These are phyloP conservation scores for Reticulascus tulasneorum DNA, from an alignment of 2,329 filamentous ascomycete species.

Conservation along the genomic window DNA sequence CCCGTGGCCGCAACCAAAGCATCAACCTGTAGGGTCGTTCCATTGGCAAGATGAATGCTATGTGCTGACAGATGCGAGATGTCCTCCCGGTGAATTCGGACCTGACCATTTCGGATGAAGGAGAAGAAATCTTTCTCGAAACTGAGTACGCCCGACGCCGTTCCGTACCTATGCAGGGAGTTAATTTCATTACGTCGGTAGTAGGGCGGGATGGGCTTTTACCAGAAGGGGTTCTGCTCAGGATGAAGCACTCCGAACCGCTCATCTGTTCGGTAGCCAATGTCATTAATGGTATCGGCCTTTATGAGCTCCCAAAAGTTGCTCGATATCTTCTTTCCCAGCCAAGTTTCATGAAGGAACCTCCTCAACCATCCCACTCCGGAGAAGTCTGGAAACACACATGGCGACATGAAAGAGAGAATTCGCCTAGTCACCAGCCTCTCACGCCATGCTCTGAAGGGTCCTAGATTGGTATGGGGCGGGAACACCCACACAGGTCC, in stretches of 20 bases:
- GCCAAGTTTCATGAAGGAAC: conserved; percentile 16
- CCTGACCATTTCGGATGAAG: conserved; percentile 47
- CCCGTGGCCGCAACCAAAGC: conserved; percentile 33
- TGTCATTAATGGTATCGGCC: conserved; percentile 17
- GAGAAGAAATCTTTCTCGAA: conserved; percentile 55
- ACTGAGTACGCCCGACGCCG: conserved; percentile 56
- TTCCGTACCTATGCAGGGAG: conserved; percentile 42
- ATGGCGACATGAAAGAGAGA: conserved; percentile 37
- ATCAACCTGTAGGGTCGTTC: conserved; percentile 39
- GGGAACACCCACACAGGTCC: conserved; percentile 50
- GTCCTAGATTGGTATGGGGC: conserved; percentile 44
- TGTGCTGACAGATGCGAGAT: conserved; percentile 41
- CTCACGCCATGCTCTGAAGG: conserved; percentile 46
- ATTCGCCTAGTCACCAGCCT: conserved; percentile 42
- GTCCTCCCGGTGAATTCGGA: conserved; percentile 53
- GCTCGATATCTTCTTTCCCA: conserved; percentile 28
- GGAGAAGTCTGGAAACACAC: conserved; percentile 18
- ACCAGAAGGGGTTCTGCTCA: conserved; percentile 40
- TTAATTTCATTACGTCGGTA: background rate
- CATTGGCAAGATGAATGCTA: conserved; percentile 43
- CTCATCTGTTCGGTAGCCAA: conserved; percentile 35
- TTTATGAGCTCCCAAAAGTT: conserved; percentile 49
- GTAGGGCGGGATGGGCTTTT: conserved; percentile 22
- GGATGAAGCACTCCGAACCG: conserved; percentile 28
- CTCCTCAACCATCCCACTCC: conserved; percentile 18